Conservation (phyloP, 2,329 filamentous ascomycete species). For the Stemphylium lycopersici region DNA sequence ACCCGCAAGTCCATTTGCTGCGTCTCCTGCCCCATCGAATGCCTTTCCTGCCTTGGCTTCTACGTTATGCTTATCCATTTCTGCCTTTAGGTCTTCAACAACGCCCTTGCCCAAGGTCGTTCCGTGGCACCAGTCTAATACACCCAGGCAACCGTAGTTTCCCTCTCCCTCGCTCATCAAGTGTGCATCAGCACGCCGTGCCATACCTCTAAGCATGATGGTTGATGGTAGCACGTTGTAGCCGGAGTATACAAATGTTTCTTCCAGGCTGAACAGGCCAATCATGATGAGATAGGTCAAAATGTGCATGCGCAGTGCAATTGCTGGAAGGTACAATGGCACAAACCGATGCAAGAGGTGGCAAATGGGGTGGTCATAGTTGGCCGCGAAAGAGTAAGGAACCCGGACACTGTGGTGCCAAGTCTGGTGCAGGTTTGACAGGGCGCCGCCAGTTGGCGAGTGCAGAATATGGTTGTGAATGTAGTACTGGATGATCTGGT, state of each 20-base stretch:
- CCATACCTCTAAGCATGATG: conserved; percentile 64
- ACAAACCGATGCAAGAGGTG: conserved; percentile 68
- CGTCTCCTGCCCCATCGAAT: conserved; percentile 42
- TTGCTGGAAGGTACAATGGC: conserved; percentile 69
- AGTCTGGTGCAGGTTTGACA: conserved; percentile 52
- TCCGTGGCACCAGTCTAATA: conserved; percentile 53
- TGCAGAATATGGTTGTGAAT: conserved; percentile 78
- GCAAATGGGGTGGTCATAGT: conserved; percentile 71
- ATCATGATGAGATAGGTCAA: conserved; percentile 73
- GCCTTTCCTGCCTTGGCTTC: conserved; percentile 51
- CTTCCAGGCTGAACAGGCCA: conserved; percentile 67
- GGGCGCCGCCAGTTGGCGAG: conserved; percentile 36
- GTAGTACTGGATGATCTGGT: conserved; percentile 70
- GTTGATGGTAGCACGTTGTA: conserved; percentile 67
- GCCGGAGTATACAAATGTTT: conserved; percentile 70
- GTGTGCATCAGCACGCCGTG: conserved; percentile 63
- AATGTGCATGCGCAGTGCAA: conserved; percentile 71
- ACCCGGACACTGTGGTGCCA: conserved; percentile 66
- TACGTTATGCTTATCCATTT: conserved; percentile 62
- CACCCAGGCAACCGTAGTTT: conserved; percentile 67
- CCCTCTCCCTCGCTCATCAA: conserved; percentile 62
- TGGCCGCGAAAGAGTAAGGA: conserved; percentile 67
- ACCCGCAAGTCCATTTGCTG: conserved; percentile 36
- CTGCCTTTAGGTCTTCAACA: conserved; percentile 60
- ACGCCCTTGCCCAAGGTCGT: conserved; percentile 62